Base-by-base conservation (phyloP, 148 eudicot genomes). In the Vaccinium corymbosum region DNA sequence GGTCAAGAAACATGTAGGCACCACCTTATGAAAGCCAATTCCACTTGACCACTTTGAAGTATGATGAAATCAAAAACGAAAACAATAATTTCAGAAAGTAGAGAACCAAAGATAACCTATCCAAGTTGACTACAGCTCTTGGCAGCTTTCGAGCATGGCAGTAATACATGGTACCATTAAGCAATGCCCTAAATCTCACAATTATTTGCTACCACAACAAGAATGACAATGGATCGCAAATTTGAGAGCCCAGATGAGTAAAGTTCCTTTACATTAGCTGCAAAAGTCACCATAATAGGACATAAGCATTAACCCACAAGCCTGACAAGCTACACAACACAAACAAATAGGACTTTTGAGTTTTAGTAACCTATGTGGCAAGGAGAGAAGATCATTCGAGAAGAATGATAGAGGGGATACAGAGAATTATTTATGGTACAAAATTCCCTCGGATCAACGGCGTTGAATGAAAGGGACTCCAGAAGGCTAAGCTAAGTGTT, bases 181-280 rank as follows among this genome's bases (percentile, higher is more conserved):
- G 66, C 66, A 20, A 61, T 20, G 25, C 25, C 66, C 66, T 20
- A 61, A 61, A 61, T n/a, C 25, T 8, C 66, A 7, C 25, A 61
- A 61, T n/a, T 19, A 61, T 61, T 61, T 61, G 22, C 66, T n/a
- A 61, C 27, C 22, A 61, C 19, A 61, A 20, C 68, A 61, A n/a
- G 68, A 61, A n/a, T 6, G 27, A 61, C 27, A 2, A 61, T n/a
- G 11, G 57, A 53, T 53, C 57, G 1, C 57, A 35, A 35, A 35
- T 14, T 14, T 12, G 57, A 55, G 4, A 55, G 57, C 57, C 17
- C 57, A 55, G 57, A n/a, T 0, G 68, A 20, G 72, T 66, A 92
- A 50, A 95, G 88, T 85, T 93, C 90, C 2, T 92, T 93, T 79
- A 95, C 94, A 83, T 87, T 94, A 68, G 95, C 91, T 48, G 97